Evolutionary conservation across 2,329 filamentous ascomycete genomes (phyloP), one percentile per base, ranked within the genome.

Genomic region (Botryosphaeria dothidea): DNA sequence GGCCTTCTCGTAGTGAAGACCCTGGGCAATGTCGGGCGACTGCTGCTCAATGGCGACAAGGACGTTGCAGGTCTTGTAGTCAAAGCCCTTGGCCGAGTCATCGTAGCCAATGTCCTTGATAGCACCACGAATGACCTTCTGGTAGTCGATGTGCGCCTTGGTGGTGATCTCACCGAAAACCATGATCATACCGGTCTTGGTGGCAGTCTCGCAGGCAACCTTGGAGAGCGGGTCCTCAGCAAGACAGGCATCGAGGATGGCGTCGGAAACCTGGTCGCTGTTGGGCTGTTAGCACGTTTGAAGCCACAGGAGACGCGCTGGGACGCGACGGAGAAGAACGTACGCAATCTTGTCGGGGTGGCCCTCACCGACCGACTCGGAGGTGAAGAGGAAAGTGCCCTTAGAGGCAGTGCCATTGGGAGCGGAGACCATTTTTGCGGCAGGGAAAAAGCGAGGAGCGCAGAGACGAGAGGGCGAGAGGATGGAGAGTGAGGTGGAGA

Each of bases 171-270:
- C 95, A 68, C 78, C 78, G 56, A 79, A 79, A 70, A 79, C 90
- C 95, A 99, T 98, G 82, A 99, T 87, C 95, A 99, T 90, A 77
- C 95, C 95, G 73, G 95, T 99, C 92, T 99, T 99, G 85, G 95
- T 97, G 76, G 95, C 95, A 72, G 94, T 97, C 87, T 99, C 95
- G 83, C 95, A 99, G 80, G 95, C 95, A 74, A 98, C 87, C 84
- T 98, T 99, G 86, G 95, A 98, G 78, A 97, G 88, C 71, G 94
- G 94, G 81, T 99, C 95, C 82, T 95, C 91, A 69, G 86, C 85
- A 77, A 99, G 86, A 85, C 95, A 98, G 84, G 95, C 95, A 86
- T 99, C 95, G 85, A 99, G 93, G 77, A 99, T 88, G 75, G 95
- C 94, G 85, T 99, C 95, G 69, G 94, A 98, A 77, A 98, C 92